These are phyloP conservation scores for Xenoacremonium recifei DNA, from an alignment of 2,329 filamentous ascomycete species.

Conservation along the genomic window DNA sequence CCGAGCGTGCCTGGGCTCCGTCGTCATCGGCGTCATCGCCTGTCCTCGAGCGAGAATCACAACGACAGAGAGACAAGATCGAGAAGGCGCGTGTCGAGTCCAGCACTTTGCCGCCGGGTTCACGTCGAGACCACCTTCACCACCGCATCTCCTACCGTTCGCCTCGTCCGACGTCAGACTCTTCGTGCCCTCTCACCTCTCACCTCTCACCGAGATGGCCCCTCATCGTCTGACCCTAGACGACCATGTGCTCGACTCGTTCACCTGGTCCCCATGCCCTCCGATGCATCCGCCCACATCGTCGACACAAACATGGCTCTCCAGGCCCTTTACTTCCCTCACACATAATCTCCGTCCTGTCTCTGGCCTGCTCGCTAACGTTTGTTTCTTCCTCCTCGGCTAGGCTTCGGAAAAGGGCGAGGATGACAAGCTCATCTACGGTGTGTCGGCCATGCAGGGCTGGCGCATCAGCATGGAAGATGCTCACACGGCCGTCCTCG, in stretches of 20 bases:
- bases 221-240: no score
- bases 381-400: constrained; percentile 9
- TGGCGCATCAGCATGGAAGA: constrained; percentile 99
- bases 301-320: no score
- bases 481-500: constrained; percentile 84
- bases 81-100: no score
- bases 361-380: constrained; percentile 22
- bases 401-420: constrained; percentile 86
- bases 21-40: neutral
- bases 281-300: constrained; percentile 14
- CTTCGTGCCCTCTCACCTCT: no score
- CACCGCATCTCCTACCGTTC: no score
- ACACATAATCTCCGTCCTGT: neutral
- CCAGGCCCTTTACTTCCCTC: constrained; percentile 4
- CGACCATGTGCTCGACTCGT: constrained; percentile 5
- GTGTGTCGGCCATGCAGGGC: constrained; percentile 98
- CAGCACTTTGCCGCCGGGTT: no score
- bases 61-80: no score
- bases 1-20: no score
- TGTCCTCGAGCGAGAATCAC: no score
- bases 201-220: no score
- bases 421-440: constrained; percentile 90
- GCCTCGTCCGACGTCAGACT: no score
- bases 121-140: no score
- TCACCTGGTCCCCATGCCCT: constrained; percentile 5